A percentile compares a stretch with the other conserved stretches of the same genome.
Conservation (phyloP, 108 stramenopile genomes). For the Bacterosira constricta region DNA sequence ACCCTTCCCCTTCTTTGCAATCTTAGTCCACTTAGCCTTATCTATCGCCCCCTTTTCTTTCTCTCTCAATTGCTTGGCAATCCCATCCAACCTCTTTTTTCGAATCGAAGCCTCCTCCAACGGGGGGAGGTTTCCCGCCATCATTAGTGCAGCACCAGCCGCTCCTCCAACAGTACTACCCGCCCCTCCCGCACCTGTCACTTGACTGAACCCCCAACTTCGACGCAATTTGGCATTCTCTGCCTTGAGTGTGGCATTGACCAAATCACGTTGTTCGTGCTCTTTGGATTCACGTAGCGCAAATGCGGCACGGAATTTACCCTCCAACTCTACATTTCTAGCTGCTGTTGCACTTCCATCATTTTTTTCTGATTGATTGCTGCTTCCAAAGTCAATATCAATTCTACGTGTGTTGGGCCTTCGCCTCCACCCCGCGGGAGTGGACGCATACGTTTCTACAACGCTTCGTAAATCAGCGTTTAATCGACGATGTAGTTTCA, state of each 20-base stretch:
- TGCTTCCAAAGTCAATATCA: conserved; percentile 40
- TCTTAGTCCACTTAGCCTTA: conserved; percentile 43
- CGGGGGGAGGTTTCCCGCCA: conserved; percentile 24
- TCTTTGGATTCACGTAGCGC: conserved; percentile 81
- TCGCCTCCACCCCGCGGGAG: conserved; percentile 48
- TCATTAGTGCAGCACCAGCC: conserved; percentile 7
- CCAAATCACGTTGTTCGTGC: conserved; percentile 74
- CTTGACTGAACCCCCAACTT: conserved; percentile 41
- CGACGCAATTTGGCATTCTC: conserved; percentile 40
- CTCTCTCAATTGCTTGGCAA: conserved; percentile 65
- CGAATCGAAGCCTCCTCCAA: conserved; percentile 48
- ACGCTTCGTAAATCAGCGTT: conserved; percentile 60
- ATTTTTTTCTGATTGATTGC: conserved; percentile 4
- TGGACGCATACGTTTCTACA: conserved; percentile 65
- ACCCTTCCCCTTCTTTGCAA: conserved; percentile 28
- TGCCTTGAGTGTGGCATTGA: conserved; percentile 72
- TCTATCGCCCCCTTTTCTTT: conserved; percentile 52
- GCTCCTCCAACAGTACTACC: conserved; percentile 8
- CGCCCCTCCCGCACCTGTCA: conserved; percentile 17
- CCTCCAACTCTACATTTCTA: conserved; percentile 17
- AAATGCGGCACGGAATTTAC: conserved; percentile 75
- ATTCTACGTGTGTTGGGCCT: conserved; percentile 36
- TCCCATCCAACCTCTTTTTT: conserved; percentile 65
- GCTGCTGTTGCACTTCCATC: conserved; percentile 17
- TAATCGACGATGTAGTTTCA: conserved; percentile 40